Conservation (phyloP, 768 basidiomycete genomes). For the Termitomyces sp. region DNA sequence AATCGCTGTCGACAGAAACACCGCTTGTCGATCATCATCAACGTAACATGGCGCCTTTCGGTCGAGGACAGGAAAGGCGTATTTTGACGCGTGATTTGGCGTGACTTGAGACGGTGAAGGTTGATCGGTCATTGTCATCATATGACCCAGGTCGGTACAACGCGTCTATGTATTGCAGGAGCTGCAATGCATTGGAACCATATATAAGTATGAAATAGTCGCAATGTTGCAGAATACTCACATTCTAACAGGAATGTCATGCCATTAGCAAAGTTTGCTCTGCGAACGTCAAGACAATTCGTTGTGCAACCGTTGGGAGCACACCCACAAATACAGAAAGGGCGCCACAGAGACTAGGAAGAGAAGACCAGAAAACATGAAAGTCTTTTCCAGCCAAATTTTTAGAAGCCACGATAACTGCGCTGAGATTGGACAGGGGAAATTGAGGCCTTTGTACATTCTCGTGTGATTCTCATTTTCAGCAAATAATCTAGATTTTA, state of each 20-base stretch:
- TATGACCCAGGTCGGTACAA: no score
- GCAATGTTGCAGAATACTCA: conserved; percentile 3
- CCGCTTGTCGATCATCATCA: conserved; percentile 20
- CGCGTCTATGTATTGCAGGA: no score
- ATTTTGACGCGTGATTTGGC: no score
- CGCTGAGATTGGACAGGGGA: not conserved
- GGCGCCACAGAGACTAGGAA: not conserved
- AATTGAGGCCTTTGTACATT: not conserved
- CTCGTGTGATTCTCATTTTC: not conserved
- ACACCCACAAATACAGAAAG: conserved; percentile 7
- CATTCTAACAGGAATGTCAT: conserved; percentile 24
- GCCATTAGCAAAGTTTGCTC: conserved; percentile 20
- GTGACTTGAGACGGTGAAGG: no score
- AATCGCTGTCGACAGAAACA: conserved; percentile 18
- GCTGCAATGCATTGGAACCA: conserved; percentile 5
- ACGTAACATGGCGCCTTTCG: no score
- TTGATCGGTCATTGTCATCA: no score
- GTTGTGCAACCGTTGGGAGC: conserved; percentile 14
- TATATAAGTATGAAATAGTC: not conserved
- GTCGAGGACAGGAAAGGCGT: no score
- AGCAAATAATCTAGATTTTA: not conserved
- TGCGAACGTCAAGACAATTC: conserved; percentile 28
- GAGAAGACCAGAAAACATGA: not conserved
- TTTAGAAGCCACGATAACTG: not conserved
- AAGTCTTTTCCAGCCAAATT: not conserved